Evolutionary conservation across 2,329 filamentous ascomycete species (phyloP).

Genomic region (Xylariales sp.): DNA sequence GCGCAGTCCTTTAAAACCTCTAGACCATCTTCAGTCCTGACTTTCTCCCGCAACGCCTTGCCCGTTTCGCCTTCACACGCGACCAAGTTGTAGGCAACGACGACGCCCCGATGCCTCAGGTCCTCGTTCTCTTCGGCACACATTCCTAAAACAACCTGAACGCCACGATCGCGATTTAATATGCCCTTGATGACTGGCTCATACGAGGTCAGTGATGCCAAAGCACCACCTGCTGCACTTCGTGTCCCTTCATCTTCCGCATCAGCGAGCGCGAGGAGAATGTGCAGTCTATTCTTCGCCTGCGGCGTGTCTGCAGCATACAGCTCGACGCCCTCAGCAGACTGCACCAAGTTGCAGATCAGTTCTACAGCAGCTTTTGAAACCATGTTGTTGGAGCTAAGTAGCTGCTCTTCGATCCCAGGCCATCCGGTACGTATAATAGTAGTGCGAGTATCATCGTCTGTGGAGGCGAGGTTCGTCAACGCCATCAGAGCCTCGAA

Average conservation of each 20-base stretch:
- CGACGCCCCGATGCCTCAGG: constrained; percentile 67
- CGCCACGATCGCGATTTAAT: constrained; percentile 64
- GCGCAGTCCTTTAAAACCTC: constrained; percentile 66
- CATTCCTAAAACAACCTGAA: constrained; percentile 73
- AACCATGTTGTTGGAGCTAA: constrained; percentile 70
- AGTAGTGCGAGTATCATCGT: constrained; percentile 58
- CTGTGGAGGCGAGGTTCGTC: constrained; percentile 84
- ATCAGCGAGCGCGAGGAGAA: constrained; percentile 83
- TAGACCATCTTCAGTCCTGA: constrained; percentile 59
- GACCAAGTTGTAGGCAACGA: constrained; percentile 70
- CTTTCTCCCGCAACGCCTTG: constrained; percentile 50
- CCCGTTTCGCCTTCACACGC: constrained; percentile 62
- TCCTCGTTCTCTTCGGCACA: constrained; percentile 70
- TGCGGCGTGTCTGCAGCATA: constrained; percentile 65
- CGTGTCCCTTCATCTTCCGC: constrained; percentile 76
- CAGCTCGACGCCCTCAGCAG: constrained; percentile 59
- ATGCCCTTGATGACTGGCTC: constrained; percentile 70
- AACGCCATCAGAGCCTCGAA: constrained; percentile 90
- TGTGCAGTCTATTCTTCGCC: constrained; percentile 70
- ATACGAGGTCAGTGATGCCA: constrained; percentile 78
- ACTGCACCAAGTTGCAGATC: constrained; percentile 81
- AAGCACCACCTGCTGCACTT: constrained; percentile 78
- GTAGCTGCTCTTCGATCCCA: constrained; percentile 75
- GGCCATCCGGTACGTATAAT: constrained; percentile 73
- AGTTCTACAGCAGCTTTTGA: constrained; percentile 83